Base-by-base conservation (phyloP, 179 eudicot species). In the Spergularia azorica region DNA sequence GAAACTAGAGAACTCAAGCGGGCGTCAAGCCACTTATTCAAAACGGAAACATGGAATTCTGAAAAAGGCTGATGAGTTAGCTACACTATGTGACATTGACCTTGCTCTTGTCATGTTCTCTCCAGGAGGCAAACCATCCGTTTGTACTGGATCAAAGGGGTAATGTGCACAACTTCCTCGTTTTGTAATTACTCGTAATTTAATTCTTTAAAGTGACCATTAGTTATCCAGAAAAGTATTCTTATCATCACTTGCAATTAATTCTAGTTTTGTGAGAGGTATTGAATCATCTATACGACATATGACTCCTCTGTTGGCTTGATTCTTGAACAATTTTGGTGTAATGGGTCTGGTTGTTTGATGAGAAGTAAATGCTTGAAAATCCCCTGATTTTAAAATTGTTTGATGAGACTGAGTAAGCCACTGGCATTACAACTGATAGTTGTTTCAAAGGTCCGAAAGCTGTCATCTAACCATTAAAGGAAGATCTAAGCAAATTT, bases 71-170 rank as follows among this genome's bases (percentile, higher is more conserved):
- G 80, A 82, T 21, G 92, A 89, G 70, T 48, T 89, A 59, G 82
- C 92, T n/a, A 77, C 86, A 63, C 77, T 89, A 70, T 89, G 92
- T 69, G 92, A 89, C 63, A 71, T 86, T 55, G 88, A 85, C 66
- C 76, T 89, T 70, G 76, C 77, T 54, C 89, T 89, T 62, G 78
- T 89, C 75, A 87, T 89, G 90, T 89, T 89, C 82, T 89, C 92
- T 13, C 92, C 92, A 0, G 84, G 86, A 2, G 92, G 90, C 39
- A 87, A 83, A 70, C 88, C 90, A 38, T 60, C 84, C 50, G 39
- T 87, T 3, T 85, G 82, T 32, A 68, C 77, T 64, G 90, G 88
- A 76, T 79, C 73, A 60, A 70, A 74, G 71, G 76, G 87, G 92
- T 86, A 81, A 43, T 39, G 51, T 56, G 4, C 51, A 66, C 60